Percentiles rank a stretch among this genome's conserved stretches.
Conservation (phyloP, 306 rosid species). For the Pyrus bretschneideri region DNA sequence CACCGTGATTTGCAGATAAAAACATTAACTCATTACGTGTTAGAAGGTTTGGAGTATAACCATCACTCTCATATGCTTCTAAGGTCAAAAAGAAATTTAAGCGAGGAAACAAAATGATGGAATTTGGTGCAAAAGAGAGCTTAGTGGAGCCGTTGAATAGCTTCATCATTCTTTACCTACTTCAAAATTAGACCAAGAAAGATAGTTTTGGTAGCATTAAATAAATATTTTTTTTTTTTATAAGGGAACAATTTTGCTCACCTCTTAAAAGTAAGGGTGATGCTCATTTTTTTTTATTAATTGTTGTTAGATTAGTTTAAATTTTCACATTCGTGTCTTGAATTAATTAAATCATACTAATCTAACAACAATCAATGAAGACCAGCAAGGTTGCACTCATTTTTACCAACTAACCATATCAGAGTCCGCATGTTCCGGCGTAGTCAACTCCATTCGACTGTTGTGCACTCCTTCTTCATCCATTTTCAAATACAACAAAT, state of each 20-base stretch:
- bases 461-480: slow-evolving; percentile 30
- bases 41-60: not conserved
- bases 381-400: too few species aligned
- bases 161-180: slow-evolving; percentile 2
- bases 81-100: slow-evolving; percentile 19
- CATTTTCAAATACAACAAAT: slow-evolving; percentile 35
- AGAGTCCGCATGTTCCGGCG: slow-evolving; percentile 28
- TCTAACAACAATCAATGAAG: too few species aligned
- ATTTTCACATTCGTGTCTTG: too few species aligned
- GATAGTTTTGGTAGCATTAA: not conserved
- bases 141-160: slow-evolving; percentile 13
- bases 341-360: too few species aligned
- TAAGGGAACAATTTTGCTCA: too few species aligned
- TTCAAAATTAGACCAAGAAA: not conserved
- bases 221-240: too few species aligned
- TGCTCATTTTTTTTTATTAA: not conserved
- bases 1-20: too few species aligned
- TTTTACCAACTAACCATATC: slow-evolving; percentile 17
- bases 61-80: slow-evolving; percentile 7
- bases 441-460: slow-evolving; percentile 30
- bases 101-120: not conserved
- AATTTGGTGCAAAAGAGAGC: not conserved
- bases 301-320: too few species aligned
- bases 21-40: too few species aligned
- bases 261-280: not conserved